Conservation (phyloP, 768 basidiomycete genomes). For the Astraeus odoratus region DNA sequence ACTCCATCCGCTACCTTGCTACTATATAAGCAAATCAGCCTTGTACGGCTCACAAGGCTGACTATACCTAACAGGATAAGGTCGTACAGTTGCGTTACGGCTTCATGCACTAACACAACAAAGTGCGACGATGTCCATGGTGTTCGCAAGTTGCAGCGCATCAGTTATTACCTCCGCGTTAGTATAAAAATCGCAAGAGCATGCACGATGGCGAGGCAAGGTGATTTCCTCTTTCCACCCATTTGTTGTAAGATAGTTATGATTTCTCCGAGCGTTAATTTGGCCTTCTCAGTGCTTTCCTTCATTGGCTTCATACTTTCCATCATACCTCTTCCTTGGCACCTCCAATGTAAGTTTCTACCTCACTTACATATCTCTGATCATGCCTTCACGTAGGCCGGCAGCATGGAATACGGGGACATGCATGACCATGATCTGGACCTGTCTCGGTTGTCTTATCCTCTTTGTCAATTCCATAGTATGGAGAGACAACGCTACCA, state of each 20-base stretch:
- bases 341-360: slow-evolving; percentile 36
- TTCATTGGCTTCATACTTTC: slow-evolving; percentile 45
- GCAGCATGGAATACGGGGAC: slow-evolving; percentile 28
- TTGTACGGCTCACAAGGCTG: no score
- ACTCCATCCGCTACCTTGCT: no score
- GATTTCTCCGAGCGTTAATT: not conserved
- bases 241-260: not conserved
- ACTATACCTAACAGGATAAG: no score
- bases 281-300: slow-evolving; percentile 28
- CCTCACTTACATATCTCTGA: not conserved
- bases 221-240: no score
- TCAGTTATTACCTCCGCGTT: no score
- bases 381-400: not conserved
- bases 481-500: slow-evolving; percentile 29
- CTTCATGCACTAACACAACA: no score
- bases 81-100: no score
- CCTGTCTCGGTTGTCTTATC: slow-evolving; percentile 19
- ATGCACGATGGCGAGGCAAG: no score
- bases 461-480: slow-evolving; percentile 31
- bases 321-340: slow-evolving; percentile 48
- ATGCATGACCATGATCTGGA: slow-evolving; percentile 30
- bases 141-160: no score
- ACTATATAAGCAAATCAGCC: no score
- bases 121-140: no score
- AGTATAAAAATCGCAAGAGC: no score